Percentiles rank a stretch among this genome's conserved stretches.
phyloP scores from a whole-genome alignment of 2,329 filamentous ascomycete genomes.

The Apiospora hydei region DNA sequence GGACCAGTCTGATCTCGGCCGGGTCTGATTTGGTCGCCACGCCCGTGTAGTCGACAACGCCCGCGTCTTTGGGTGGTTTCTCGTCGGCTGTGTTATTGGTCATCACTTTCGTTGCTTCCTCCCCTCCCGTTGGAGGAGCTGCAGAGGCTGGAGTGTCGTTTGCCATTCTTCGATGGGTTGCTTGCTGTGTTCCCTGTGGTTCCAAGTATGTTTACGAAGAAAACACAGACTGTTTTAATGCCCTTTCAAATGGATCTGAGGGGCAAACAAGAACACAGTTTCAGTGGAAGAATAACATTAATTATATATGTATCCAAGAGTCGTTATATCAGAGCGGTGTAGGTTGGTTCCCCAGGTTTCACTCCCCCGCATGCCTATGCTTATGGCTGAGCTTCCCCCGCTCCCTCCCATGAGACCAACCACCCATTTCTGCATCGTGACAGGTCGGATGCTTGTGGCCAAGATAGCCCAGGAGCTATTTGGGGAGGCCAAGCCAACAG shows the following conservation, averaged over 20 bases:
- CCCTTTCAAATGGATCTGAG: neutral
- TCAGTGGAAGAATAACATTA: neutral
- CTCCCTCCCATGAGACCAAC: neutral
- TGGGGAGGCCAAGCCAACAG: neutral
- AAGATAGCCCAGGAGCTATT: neutral
- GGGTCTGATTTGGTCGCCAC: constrained; percentile 41
- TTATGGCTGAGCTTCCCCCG: neutral
- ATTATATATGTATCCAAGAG: neutral
- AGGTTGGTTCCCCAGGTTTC: neutral
- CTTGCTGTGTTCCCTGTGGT: neutral
- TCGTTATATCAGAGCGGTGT: neutral
- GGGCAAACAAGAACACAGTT: no score
- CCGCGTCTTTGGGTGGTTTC: neutral
- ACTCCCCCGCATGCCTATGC: constrained; percentile 14
- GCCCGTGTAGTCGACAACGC: constrained; percentile 9
- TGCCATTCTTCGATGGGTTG: neutral
- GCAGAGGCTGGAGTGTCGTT: neutral
- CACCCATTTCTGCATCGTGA: neutral
- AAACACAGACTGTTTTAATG: neutral
- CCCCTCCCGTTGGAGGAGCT: neutral
- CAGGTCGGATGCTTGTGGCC: neutral
- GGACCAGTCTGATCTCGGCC: constrained; percentile 46
- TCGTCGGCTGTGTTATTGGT: neutral
- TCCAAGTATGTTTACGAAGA: neutral
- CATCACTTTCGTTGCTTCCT: neutral